Base-by-base conservation (phyloP, 306 rosid genomes). In the Acacia crassicarpa region DNA sequence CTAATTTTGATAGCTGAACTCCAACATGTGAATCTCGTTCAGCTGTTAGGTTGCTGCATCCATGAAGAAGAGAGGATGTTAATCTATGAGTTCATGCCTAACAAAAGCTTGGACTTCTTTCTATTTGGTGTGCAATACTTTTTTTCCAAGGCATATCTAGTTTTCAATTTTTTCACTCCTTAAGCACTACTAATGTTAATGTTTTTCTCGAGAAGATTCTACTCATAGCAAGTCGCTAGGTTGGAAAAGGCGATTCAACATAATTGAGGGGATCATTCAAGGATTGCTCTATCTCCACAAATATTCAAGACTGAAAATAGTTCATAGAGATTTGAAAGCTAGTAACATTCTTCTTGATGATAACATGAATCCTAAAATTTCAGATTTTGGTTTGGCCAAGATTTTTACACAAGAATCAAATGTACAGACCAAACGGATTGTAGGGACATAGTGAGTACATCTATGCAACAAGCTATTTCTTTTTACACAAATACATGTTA, bases 391-490 rank as follows among this genome's bases (percentile, higher is more conserved):
- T 11, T 32, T 66, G 71, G 44, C 71, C 23, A 61, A 63, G 62
- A 68, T 77, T 70, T 79, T 63, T 53, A 67, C 67, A 4, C 78
- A 49, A 40, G 81, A 82, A 74, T 9, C 76, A 4, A 75, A 69
- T 44, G 54, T 65, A 69, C 76, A 72, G 3, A 71, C 89, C 14
- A 2, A 5, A 0, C 9, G 67, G 56, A 56, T 83, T 66, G 86
- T 83, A 38, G 86, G 89, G 46, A 80, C 89, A 63, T 80, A 49
- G 80, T 75, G 80, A 79, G 89, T 46, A 68, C 27, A 80, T 27
- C 5, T 16, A 53, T 3, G 4, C 49, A 46, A 6, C 16, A 51
- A 20, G 16, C 3, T 2, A 59, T 48, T 67, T 48, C 17, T 65
- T 3, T 23, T 43, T 43, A 7, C 44, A 46, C 44, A 46, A 6